Evolutionary conservation across 2,329 filamentous ascomycete genomes (phyloP).

Genomic region (Stenocarpella maydis): DNA sequence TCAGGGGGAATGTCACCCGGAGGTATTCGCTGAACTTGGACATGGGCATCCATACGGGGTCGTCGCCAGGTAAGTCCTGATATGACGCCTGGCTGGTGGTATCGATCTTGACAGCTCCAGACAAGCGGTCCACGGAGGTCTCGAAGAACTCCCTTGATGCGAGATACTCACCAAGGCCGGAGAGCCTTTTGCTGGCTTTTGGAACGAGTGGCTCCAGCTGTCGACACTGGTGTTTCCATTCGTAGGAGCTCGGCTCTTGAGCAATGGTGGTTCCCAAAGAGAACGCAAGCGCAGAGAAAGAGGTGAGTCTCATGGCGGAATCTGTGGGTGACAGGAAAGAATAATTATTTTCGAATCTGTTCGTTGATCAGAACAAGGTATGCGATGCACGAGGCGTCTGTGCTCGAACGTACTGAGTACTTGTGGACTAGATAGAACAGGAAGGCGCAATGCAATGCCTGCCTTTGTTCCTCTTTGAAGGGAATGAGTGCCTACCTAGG

Average conservation of each 20-base stretch:
- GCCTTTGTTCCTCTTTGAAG: too few relatives aligned
- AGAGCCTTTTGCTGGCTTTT: conserved; percentile 29
- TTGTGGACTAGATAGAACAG: too few relatives aligned
- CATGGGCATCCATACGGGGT: conserved; percentile 22
- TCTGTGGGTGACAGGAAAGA: too few relatives aligned
- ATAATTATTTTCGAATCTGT: background rate
- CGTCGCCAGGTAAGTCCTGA: background rate
- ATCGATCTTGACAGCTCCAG: conserved; percentile 44
- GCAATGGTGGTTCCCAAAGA: background rate
- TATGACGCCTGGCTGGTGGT: conserved; percentile 43
- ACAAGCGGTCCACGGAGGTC: conserved; percentile 41
- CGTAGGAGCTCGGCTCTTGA: background rate
- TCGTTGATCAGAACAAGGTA: background rate
- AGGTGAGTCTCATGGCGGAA: background rate
- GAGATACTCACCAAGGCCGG: conserved; percentile 38
- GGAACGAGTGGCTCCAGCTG: conserved; percentile 40
- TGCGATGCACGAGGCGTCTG: too few relatives aligned
- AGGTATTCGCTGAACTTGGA: conserved; percentile 21
- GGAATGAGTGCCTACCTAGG: too few relatives aligned
- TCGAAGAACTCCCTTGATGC: conserved; percentile 38
- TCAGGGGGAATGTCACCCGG: conserved; percentile 50
- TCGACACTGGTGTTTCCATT: conserved; percentile 36
- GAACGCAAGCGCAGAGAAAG: background rate
- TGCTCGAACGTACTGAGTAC: too few relatives aligned
- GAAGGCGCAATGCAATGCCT: background rate